Evolutionary conservation across 2,329 filamentous ascomycete species (phyloP).

Genomic region (Penicillium concentricum): DNA sequence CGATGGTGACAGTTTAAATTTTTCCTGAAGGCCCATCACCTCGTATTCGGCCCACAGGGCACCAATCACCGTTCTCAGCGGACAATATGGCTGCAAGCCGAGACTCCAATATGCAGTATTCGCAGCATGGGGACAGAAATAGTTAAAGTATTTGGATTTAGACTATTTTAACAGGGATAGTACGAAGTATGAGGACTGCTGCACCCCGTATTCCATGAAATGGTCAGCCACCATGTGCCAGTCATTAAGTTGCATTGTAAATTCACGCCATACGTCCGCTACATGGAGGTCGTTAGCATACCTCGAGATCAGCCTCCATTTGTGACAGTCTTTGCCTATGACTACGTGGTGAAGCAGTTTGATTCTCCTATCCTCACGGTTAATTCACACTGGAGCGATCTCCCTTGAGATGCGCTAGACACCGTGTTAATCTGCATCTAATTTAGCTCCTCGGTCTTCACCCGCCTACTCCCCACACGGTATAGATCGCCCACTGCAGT

Average conservation of each 20-base stretch:
- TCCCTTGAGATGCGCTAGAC: neutral
- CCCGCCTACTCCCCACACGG: neutral
- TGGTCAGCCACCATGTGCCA: neutral
- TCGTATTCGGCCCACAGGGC: slow-evolving; percentile 8
- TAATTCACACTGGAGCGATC: neutral
- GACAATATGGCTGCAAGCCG: neutral
- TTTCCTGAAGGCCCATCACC: neutral
- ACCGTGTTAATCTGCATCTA: neutral
- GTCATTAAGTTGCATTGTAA: neutral
- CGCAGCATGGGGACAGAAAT: neutral
- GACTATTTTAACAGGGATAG: neutral
- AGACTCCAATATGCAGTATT: neutral
- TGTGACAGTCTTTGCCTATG: neutral
- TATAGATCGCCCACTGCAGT: slow-evolving; percentile 2
- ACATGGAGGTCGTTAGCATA: neutral
- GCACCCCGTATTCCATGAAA: neutral
- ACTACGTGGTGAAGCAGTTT: neutral
- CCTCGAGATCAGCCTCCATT: too few relatives aligned
- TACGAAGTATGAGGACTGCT: neutral
- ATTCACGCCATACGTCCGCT: too few relatives aligned
- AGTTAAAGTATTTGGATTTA: neutral
- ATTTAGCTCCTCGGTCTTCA: neutral
- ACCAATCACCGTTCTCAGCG: slow-evolving; percentile 5
- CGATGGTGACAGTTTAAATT: neutral
- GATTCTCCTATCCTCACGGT: neutral